Base-by-base conservation (phyloP, 129 eudicot species). In the Daucus carota region DNA sequence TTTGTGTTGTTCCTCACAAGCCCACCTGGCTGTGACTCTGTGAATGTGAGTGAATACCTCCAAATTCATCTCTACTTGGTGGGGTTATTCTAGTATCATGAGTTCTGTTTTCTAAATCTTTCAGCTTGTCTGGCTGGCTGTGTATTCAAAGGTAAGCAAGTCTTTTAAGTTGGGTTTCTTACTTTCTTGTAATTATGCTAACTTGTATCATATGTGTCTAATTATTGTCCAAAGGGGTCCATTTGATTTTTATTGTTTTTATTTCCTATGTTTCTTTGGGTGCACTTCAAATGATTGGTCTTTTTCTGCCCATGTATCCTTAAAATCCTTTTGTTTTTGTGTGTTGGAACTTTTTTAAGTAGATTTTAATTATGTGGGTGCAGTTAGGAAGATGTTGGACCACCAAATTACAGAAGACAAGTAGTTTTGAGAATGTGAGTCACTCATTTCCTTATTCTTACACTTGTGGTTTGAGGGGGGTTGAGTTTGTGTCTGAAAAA, bases 311-410 rank as follows among this genome's bases (percentile, higher is more conserved):
- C 41, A 32, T 66, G 44, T 73, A 17, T 73, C 7, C 5, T n/a
- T 31, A 9, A 31, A 1, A 15, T 13, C 3, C 12, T 33, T 66
- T 66, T 8, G 9, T 66, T 29, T 66, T 66, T 66, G 41, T 66
- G 6, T 75, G 38, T 4, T 71, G 8, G 1, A 22, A n/a, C n/a
- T n/a, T n/a, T n/a, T n/a, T n/a, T n/a, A n/a, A n/a, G 62, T 22
- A 54, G 29, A 22, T 6, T 75, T 54, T 75, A 43, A 75, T 24
- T 75, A n/a, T n/a, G 72, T 41, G 66, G 59, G 43, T 71, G 79
- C 79, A 59, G 78, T 40, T 60, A 75, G 40, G 29, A 75, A 59
- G 57, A 60, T 36, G 50, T 13, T 24, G 78, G 70, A 31, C 70
- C 70, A 65, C 76, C 70, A 14, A 31, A 42, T 54, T 60, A 41